Conservation (phyloP, 768 basidiomycete genomes). For the Saitozyma sp. region DNA sequence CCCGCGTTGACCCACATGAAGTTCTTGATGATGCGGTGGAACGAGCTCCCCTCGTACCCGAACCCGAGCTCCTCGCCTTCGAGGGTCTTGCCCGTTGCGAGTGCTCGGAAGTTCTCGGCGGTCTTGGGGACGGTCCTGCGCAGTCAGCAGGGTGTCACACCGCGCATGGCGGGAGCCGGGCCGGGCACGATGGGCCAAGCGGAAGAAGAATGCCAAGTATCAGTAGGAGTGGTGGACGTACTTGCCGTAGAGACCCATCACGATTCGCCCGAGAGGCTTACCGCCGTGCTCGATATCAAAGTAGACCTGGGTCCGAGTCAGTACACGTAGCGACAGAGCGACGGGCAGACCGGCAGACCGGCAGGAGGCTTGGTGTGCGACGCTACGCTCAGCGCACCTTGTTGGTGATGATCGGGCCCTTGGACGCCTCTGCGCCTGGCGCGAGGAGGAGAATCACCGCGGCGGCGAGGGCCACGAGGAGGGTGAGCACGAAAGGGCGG, state of each 20-base stretch:
- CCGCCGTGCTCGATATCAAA: slow-evolving; percentile 95
- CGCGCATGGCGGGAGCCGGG: background rate
- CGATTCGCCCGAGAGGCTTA: slow-evolving; percentile 77
- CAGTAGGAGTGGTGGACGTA: slow-evolving; percentile 55
- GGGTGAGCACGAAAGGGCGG: slow-evolving; percentile 11
- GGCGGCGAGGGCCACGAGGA: slow-evolving; percentile 33
- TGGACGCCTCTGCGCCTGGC: slow-evolving; percentile 66
- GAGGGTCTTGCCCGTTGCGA: slow-evolving; percentile 78
- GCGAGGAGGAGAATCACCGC: slow-evolving; percentile 49
- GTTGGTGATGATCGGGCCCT: slow-evolving; percentile 85
- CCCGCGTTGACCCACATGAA: slow-evolving; percentile 65
- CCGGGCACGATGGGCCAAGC: background rate
- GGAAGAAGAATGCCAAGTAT: no score
- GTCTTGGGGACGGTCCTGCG: slow-evolving; percentile 89
- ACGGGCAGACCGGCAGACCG: background rate
- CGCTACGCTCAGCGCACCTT: slow-evolving; percentile 54
- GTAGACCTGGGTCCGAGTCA: slow-evolving; percentile 59
- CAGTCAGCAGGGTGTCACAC: slow-evolving; percentile 6
- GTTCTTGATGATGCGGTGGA: slow-evolving; percentile 93
- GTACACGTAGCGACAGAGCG: background rate
- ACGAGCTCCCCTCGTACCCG: slow-evolving; percentile 92
- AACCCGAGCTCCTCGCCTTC: slow-evolving; percentile 75
- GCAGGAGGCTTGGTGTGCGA: background rate
- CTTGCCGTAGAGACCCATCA: slow-evolving; percentile 86
- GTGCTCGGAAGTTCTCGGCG: slow-evolving; percentile 90